A percentile compares a stretch with the other conserved stretches of the same genome.
phyloP scores from a whole-genome alignment of 164 flowering plant genomes.

The Aristolochia contorta region DNA sequence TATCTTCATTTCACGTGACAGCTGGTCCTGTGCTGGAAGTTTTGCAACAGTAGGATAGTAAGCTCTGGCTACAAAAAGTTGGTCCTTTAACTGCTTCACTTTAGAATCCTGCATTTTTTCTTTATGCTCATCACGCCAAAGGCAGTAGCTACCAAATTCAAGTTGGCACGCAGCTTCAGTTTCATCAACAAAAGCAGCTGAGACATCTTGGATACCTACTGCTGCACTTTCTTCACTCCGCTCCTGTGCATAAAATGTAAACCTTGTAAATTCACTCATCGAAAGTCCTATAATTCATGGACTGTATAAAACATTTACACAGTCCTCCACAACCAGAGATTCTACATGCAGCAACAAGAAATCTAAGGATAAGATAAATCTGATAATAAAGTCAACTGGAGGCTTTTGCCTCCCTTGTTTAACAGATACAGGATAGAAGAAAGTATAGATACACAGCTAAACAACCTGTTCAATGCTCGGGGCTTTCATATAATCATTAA shows the following conservation, averaged over 20 bases:
- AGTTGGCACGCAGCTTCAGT: constrained; percentile 47
- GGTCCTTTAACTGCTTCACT: constrained; percentile 84
- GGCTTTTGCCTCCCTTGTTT: too few relatives aligned
- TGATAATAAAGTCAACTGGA: too few relatives aligned
- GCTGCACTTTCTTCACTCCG: constrained; percentile 3
- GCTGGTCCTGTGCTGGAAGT: constrained; percentile 51
- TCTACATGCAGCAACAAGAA: neutral
- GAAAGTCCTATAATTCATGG: neutral
- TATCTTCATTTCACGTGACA: constrained; percentile 69
- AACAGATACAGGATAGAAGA: too few relatives aligned
- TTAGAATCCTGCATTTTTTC: constrained; percentile 66
- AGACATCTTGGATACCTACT: constrained; percentile 19
- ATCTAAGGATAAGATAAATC: neutral
- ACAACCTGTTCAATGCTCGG: too few relatives aligned
- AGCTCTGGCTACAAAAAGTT: constrained; percentile 84
- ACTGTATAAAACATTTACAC: too few relatives aligned
- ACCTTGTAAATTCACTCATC: neutral
- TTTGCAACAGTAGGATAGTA: constrained; percentile 94
- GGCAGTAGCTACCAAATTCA: constrained; percentile 89
- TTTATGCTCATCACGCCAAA: constrained; percentile 69
- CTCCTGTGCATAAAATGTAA: neutral
- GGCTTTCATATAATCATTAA: too few relatives aligned
- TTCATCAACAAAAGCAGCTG: constrained; percentile 26
- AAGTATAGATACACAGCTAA: too few relatives aligned
- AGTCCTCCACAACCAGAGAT: neutral